Percentiles rank a stretch among this genome's conserved stretches.
These are phyloP conservation scores for Sparassis latifolia DNA, from an alignment of 1,284 basidiomycete species.

Conservation along the genomic window DNA sequence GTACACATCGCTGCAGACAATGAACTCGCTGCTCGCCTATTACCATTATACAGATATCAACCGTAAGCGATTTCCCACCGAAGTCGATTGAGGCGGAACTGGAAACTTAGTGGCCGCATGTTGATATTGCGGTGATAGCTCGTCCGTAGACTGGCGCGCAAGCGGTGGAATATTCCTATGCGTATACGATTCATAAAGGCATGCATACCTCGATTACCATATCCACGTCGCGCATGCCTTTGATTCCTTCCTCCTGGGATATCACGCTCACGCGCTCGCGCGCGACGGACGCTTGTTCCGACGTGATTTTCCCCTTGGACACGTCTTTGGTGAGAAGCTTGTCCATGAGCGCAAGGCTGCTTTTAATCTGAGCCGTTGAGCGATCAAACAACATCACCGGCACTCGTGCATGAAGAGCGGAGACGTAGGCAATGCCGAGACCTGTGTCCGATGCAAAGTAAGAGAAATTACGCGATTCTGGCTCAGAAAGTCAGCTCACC, in stretches of 20 bases:
- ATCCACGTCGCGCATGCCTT: constrained; percentile 69
- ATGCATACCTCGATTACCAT: constrained; percentile 80
- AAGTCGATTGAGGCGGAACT: no score
- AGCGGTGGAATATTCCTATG: no score
- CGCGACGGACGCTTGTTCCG: constrained; percentile 71
- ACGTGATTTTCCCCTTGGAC: constrained; percentile 72
- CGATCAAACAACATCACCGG: constrained; percentile 72
- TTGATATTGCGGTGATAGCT: no score
- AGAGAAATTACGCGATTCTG: neutral
- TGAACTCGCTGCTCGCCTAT: no score
- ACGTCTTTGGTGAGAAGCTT: constrained; percentile 87
- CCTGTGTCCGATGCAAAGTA: constrained; percentile 24
- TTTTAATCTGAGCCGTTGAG: constrained; percentile 51
- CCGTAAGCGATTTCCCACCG: no score
- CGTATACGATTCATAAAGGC: neutral
- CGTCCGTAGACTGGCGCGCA: no score
- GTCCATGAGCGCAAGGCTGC: constrained; percentile 70
- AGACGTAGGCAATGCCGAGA: constrained; percentile 81
- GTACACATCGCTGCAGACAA: no score
- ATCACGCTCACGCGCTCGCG: constrained; percentile 58
- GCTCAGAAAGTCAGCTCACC: constrained; percentile 28
- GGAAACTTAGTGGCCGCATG: no score
- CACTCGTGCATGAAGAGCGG: constrained; percentile 73
- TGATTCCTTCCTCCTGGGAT: constrained; percentile 37
- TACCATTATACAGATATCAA: no score